Evolutionary conservation across 2,329 filamentous ascomycete genomes (phyloP).

Genomic region (Phyllosticta citribraziliensis): DNA sequence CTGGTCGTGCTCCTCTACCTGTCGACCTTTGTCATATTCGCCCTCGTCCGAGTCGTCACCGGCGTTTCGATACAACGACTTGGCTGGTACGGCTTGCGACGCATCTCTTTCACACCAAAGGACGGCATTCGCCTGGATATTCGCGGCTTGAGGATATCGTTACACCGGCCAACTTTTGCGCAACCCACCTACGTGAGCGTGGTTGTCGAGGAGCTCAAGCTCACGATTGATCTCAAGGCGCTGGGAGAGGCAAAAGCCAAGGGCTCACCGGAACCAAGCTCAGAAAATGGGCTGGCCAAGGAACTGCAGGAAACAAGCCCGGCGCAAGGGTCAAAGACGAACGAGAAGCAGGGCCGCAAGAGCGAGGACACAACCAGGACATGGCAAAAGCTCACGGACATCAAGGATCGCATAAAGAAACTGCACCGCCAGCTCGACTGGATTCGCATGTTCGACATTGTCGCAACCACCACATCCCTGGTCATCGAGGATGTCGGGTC

Average conservation of each 20-base stretch:
- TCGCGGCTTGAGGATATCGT: slow-evolving; percentile 72
- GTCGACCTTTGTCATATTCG: slow-evolving; percentile 85
- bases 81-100: slow-evolving; percentile 82
- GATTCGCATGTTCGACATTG: slow-evolving; percentile 80
- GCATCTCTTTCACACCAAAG: slow-evolving; percentile 78
- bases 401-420: slow-evolving; percentile 78
- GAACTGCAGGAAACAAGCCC: slow-evolving; percentile 1
- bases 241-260: slow-evolving; percentile 35
- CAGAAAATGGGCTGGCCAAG: slow-evolving; percentile 1
- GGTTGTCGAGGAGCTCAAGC: slow-evolving; percentile 71
- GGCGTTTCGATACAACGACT: slow-evolving; percentile 93
- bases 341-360: slow-evolving; percentile 16
- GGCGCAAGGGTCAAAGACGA: neutral
- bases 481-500: slow-evolving; percentile 73
- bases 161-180: slow-evolving; percentile 91
- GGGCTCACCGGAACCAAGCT: neutral
- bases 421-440: slow-evolving; percentile 80
- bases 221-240: slow-evolving; percentile 69
- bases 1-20: slow-evolving; percentile 79
- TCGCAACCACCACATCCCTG: slow-evolving; percentile 70
- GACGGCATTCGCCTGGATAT: slow-evolving; percentile 88
- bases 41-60: slow-evolving; percentile 81
- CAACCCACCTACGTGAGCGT: slow-evolving; percentile 95
- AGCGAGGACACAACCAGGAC: slow-evolving; percentile 52
- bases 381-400: slow-evolving; percentile 67